Evolutionary conservation across 768 basidiomycete genomes (phyloP), one percentile per base, ranked within the genome.

Genomic region (Tricholoma saponaceum): DNA sequence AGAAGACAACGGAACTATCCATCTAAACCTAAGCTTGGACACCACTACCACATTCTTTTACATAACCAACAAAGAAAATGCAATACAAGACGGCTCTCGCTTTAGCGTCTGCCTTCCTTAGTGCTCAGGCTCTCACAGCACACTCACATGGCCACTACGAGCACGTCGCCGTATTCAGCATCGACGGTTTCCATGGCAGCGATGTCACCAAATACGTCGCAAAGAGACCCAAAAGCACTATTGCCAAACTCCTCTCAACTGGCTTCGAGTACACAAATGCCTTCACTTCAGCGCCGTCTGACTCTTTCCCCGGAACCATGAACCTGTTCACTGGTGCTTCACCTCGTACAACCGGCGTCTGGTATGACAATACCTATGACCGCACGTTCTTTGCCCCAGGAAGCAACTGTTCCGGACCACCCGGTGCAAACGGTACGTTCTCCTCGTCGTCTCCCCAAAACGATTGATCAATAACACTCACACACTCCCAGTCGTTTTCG

Each of bases 111-210:
- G 16, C 37, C n/a, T 39, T 39, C 16, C 30, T 32, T 32, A 8
- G 4, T 28, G 28, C 28, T 28, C 28, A 4, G 28, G 28, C 8
- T 37, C 3, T 39, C 5, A 39, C n/a, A 10, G 37, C 37, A 8
- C 4, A 28, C 4, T 28, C 28, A 8, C 35, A 12, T 12, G 5
- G 5, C 68, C 73, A 32, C 30, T 39, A n/a, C 37, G 37, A 39
- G n/a, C 37, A 39, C 5, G 37, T 39, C n/a, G 37, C 37, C 37
- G 16, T 39, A 13, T 39, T 39, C 14, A 39, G 37, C 14, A 39
- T 39, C 37, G 37, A 39, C 14, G 37, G 37, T 13, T 39, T 39
- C 37, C 37, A 39, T 14, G 37, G 37, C 5, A 39, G 37, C 5
- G 37, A 39, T 39, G 37, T 39, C 37, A 5, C 12, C 37, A 39